Percentiles rank a stretch among this genome's conserved stretches.
phyloP scores from a whole-genome alignment of 805 yeast species.

The Lipomyces japonicus region DNA sequence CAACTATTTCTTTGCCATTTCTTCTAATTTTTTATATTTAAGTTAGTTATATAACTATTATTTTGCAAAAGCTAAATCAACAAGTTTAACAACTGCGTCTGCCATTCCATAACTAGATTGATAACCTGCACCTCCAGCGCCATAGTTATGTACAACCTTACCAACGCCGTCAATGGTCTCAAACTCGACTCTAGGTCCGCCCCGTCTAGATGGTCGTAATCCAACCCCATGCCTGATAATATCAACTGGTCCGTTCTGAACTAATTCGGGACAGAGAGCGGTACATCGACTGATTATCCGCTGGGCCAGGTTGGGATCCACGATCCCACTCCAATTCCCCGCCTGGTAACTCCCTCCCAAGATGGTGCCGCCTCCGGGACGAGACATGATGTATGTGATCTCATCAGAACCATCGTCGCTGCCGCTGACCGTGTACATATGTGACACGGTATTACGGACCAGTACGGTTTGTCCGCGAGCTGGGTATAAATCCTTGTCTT shows the following conservation, averaged over 20 bases:
- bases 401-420: conserved; percentile 23
- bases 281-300: conserved; percentile 53
- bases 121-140: conserved; percentile 70
- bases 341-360: conserved; percentile 73
- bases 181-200: conserved; percentile 68
- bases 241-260: conserved; percentile 41
- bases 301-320: conserved; percentile 53
- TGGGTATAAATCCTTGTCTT: conserved; percentile 60
- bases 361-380: conserved; percentile 57
- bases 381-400: conserved; percentile 30
- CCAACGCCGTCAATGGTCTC: conserved; percentile 42
- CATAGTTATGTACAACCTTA: conserved; percentile 66
- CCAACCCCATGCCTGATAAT: conserved; percentile 68
- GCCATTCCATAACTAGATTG: conserved; percentile 70
- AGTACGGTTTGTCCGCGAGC: conserved; percentile 79
- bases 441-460: conserved; percentile 39
- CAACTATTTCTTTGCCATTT: no score
- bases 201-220: conserved; percentile 68
- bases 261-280: conserved; percentile 42
- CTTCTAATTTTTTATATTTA: no score
- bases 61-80: conserved; percentile 14
- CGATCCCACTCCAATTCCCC: conserved; percentile 59
- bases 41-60: no score
- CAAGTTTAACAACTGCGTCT: conserved; percentile 41
- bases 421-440: conserved; percentile 23